Evolutionary conservation across 108 stramenopile genomes (phyloP).

Genomic region (Conticribra weissflogii): DNA sequence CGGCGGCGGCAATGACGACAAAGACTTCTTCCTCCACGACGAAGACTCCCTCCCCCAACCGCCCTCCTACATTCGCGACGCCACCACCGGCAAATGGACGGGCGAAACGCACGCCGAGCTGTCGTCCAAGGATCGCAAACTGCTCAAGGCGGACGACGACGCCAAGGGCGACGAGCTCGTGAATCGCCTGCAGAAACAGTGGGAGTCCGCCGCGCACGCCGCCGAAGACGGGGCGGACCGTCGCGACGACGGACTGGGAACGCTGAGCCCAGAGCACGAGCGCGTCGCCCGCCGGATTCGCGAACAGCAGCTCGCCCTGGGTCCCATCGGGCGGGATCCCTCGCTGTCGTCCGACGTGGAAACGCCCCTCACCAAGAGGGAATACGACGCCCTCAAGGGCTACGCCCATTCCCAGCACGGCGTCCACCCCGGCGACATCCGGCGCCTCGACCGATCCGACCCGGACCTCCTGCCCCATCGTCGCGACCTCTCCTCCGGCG

Average conservation of each 20-base stretch:
- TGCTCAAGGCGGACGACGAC: constrained; percentile 62
- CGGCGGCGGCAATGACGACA: constrained; percentile 6
- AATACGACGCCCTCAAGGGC: constrained; percentile 60
- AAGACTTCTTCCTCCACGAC: constrained; percentile 24
- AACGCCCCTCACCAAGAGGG: constrained; percentile 57
- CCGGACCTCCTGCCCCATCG: constrained; percentile 54
- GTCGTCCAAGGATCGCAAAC: constrained; percentile 44
- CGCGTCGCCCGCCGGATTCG: constrained; percentile 66
- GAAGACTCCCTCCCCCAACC: constrained; percentile 46
- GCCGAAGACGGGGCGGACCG: neutral
- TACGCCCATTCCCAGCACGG: constrained; percentile 62
- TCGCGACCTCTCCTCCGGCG: constrained; percentile 23
- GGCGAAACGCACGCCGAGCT: constrained; percentile 66
- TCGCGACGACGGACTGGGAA: constrained; percentile 29
- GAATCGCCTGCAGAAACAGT: constrained; percentile 20
- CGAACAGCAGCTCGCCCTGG: constrained; percentile 68
- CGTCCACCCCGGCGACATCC: constrained; percentile 56
- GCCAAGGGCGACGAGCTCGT: constrained; percentile 41
- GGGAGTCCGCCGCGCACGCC: constrained; percentile 25
- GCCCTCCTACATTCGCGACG: constrained; percentile 76
- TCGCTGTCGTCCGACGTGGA: constrained; percentile 56
- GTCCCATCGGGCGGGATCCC: constrained; percentile 67
- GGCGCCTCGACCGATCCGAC: constrained; percentile 48
- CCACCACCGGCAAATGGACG: constrained; percentile 80
- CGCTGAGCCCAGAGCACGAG: constrained; percentile 22